Evolutionary conservation across 345 rosid species (phyloP), one percentile per base, ranked within the genome.

Genomic region (Sisymbrium altissimum): DNA sequence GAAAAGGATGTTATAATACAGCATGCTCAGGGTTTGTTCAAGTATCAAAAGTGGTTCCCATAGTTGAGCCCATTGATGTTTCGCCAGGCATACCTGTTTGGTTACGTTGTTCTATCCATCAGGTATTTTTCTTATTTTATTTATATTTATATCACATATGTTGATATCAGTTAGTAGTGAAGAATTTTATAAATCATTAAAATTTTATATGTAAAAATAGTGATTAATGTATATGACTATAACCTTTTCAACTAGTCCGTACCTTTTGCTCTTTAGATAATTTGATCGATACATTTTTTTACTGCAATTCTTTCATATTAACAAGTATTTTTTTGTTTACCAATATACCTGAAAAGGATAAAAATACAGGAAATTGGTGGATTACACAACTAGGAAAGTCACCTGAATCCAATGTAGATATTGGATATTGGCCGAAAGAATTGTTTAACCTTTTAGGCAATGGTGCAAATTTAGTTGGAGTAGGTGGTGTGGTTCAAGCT

Each of bases 21-120:
- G 29, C 8, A 14, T 73, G 77, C 15, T 39, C 38, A 7, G 64
- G 77, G 4, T 73, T 73, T 64, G 46, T 73, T 64, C 71, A 73
- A 64, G 64, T 73, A 29, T 60, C 69, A 0, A 12, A 50, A 0
- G 21, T 5, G 2, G 6, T 49, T 72, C 64, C 56, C 2, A 9
- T 72, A 49, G 12, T 3, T 2, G 0, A 39, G 27, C 68, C 68
- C 1, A 4, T 2, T 7, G 27, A 5, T 33, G 6, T 45, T 45
- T 3, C 4, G 12, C 35, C 57, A 45, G 27, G 17, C 4, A 1
- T 1, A 1, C 3, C 66, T 14, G 4, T 1, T 1, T 57, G 58
- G 65, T 6, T 19, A 12, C 66, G 2, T 14, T 11, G 0, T 23
- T 23, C 13, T 39, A 44, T 70, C 36, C 41, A 71, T 23, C 48